Evolutionary conservation across 2,329 filamentous ascomycete species (phyloP), one percentile per base, ranked within the genome.

Genomic region (Fusarium sp.): DNA sequence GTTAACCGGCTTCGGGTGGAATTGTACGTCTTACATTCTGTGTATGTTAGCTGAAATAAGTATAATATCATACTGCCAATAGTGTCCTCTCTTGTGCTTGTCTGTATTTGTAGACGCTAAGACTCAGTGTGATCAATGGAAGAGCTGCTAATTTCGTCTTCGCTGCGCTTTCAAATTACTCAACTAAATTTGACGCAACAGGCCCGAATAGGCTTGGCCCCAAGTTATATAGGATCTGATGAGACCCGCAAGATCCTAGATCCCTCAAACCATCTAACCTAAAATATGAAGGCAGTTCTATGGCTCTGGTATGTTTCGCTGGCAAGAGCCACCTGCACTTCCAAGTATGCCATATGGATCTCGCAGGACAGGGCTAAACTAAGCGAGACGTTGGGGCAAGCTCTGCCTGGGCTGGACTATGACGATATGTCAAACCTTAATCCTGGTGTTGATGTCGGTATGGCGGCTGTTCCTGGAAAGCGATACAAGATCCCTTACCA

Each of bases 401-500:
- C 32, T 38, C 10, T 56, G 30, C 53, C 53, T 27, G 17, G 30
- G 9, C 5, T 58, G n/a, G 35, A 58, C 27, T 58, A 41, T 38
- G n/a, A 40, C 15, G 42, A 58, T 17, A 14, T 13, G 8, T 15
- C 33, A 32, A 30, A 2, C 4, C 42, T 58, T 10, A 58, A 58
- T 58, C 27, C 44, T 9, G 54, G 54, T 58, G 7, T 46, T 23
- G 37, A 58, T 40, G 26, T 48, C 35, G n/a, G 38, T 23, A 58
- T n/a, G 44, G 32, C 27, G 45, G 33, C 45, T 12, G 35, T 38
- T 38, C 54, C 54, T 32, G 54, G 54, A 23, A 48, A 18, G 35
- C 33, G 32, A 49, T 58, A 48, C 35, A 58, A 58, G 54, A 40
- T 58, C 23, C 54, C 54, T 9, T 58, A 58, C 27, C 33, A 40